These are phyloP conservation scores for Mortierella sp. DNA, from an alignment of 371 early-diverging fungal genomes.

Conservation along the genomic window DNA sequence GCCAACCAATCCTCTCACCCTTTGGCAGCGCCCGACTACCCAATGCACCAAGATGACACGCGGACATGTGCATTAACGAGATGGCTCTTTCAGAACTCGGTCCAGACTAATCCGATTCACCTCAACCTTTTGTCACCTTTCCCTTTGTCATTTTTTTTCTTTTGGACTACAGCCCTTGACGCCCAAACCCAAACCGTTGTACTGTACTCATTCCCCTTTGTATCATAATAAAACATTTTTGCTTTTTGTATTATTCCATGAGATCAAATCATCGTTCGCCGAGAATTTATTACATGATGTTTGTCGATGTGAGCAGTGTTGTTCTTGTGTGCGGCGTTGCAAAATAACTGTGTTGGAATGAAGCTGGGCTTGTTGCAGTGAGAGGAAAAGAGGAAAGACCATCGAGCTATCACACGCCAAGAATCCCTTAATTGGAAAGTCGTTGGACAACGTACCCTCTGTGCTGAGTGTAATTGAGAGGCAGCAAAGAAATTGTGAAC, in stretches of 20 bases:
- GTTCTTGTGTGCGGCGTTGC: slow-evolving; percentile 1
- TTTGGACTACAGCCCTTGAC: neutral
- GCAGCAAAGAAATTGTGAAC: neutral
- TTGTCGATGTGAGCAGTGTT: neutral
- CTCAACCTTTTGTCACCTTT: too few relatives aligned
- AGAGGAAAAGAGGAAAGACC: neutral
- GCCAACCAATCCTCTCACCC: too few relatives aligned
- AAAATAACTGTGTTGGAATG: neutral
- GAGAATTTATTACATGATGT: neutral
- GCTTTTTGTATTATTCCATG: neutral
- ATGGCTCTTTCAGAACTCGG: too few relatives aligned
- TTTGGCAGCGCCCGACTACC: too few relatives aligned
- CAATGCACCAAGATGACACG: too few relatives aligned
- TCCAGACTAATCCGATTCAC: too few relatives aligned
- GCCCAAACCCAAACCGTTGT: slow-evolving; percentile 2
- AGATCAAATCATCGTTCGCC: neutral
- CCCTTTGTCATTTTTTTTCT: neutral
- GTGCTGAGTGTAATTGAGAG: neutral
- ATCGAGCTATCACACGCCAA: slow-evolving; percentile 1
- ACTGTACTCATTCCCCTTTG: neutral
- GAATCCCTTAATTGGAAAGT: slow-evolving; percentile 4
- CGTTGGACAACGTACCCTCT: neutral
- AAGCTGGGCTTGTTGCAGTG: neutral
- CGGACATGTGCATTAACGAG: too few relatives aligned
- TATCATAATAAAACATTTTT: neutral